These are phyloP conservation scores for Paraglomus occultum DNA, from an alignment of 192 early-diverging fungal species.

Conservation along the genomic window DNA sequence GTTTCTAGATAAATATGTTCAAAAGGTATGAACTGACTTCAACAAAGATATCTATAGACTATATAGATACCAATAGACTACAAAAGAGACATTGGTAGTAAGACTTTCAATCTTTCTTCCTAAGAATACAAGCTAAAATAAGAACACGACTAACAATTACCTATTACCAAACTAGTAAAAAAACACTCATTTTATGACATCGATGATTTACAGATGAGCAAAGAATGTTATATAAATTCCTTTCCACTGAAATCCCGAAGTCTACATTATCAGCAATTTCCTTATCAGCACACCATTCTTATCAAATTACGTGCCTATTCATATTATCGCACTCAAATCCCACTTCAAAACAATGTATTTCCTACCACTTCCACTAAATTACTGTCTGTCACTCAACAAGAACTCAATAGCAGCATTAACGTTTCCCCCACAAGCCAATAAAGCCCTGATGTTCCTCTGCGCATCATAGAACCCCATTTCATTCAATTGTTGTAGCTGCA, in stretches of 20 bases:
- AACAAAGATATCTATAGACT: too few species aligned
- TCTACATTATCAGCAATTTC: neutral
- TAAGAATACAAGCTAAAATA: too few species aligned
- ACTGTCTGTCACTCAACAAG: slow-evolving; percentile 54
- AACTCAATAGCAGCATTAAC: slow-evolving; percentile 94
- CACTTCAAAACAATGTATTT: neutral
- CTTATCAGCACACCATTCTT: neutral
- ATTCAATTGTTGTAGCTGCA: slow-evolving; percentile 79
- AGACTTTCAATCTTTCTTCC: too few species aligned
- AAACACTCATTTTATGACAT: too few species aligned
- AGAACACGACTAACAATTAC: too few species aligned
- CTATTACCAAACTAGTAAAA: too few species aligned
- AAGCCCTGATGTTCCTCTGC: slow-evolving; percentile 85
- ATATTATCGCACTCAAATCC: neutral
- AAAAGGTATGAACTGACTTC: too few species aligned
- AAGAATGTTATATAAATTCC: too few species aligned
- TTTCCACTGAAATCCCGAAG: neutral
- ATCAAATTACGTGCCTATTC: neutral
- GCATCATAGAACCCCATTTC: slow-evolving; percentile 98
- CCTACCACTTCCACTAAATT: slow-evolving; percentile 4
- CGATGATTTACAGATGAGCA: too few species aligned
- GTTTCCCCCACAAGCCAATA: slow-evolving; percentile 79
- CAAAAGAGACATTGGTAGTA: too few species aligned
- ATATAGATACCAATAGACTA: too few species aligned
- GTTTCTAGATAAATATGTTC: too few species aligned